A percentile compares a stretch with the other conserved stretches of the same genome.
phyloP scores from a whole-genome alignment of 129 eudicot genomes.

The Helianthus annuus region DNA sequence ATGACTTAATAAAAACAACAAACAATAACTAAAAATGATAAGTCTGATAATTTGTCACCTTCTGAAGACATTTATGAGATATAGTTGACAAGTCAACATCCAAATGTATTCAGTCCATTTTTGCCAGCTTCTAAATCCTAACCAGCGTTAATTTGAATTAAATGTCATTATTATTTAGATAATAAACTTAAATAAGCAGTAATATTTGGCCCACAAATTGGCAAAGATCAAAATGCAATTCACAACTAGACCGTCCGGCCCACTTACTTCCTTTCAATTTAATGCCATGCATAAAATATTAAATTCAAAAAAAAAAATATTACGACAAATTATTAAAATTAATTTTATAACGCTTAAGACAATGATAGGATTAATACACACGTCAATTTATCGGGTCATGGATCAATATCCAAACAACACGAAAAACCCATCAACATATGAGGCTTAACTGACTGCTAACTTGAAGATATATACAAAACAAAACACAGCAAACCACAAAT shows the following conservation, averaged over 20 bases:
- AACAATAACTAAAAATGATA: neutral
- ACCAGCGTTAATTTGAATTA: constrained; percentile 15
- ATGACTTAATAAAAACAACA: neutral
- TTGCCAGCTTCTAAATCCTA: constrained; percentile 26
- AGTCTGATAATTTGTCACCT: neutral
- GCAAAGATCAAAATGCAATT: too few species aligned
- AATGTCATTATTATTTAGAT: constrained; percentile 13
- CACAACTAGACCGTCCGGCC: neutral
- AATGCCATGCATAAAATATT: neutral
- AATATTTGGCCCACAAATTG: neutral
- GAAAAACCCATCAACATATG: constrained; percentile 7
- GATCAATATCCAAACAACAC: neutral
- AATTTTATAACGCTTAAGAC: too few species aligned
- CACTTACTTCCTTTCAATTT: neutral
- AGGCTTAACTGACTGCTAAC: neutral
- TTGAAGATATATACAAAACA: neutral
- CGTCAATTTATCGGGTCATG: neutral
- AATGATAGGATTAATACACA: neutral
- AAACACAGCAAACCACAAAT: constrained; percentile 1
- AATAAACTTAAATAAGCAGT: neutral
- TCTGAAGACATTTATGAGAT: constrained; percentile 21
- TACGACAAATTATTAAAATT: neutral
- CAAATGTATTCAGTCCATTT: constrained; percentile 20
- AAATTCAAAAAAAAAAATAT: neutral
- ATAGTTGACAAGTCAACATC: constrained; percentile 34